Evolutionary conservation across 2,329 filamentous ascomycete genomes (phyloP).

Genomic region (Venturia asperata): DNA sequence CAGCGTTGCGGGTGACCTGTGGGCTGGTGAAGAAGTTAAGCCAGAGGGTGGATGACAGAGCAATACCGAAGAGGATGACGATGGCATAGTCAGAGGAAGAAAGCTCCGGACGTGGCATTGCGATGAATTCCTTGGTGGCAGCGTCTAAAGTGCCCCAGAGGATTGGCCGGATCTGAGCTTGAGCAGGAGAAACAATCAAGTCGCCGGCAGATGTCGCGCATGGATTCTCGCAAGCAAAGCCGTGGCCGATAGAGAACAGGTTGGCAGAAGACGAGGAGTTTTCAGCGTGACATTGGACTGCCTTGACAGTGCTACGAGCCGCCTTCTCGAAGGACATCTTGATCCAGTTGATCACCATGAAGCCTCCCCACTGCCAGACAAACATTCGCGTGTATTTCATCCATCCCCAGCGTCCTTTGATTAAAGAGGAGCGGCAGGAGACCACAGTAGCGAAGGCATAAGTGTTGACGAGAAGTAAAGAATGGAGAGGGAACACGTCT

Average conservation of each 20-base stretch:
- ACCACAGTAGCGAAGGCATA: constrained; percentile 16
- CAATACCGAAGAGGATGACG: constrained; percentile 16
- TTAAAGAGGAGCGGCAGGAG: constrained; percentile 5
- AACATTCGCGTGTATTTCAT: constrained; percentile 11
- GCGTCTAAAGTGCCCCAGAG: constrained; percentile 14
- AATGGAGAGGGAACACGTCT: constrained; percentile 14
- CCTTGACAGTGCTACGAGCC: constrained; percentile 1
- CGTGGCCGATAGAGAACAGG: constrained; percentile 15
- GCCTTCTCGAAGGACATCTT: constrained; percentile 15
- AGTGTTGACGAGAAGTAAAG: constrained; percentile 11
- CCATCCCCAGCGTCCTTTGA: constrained; percentile 13
- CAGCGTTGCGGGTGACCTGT: constrained; percentile 16
- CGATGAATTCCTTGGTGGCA: constrained; percentile 12
- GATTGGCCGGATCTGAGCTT: constrained; percentile 15
- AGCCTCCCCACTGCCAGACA: constrained; percentile 17
- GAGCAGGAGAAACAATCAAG: constrained; percentile 8
- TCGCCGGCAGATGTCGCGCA: constrained; percentile 4
- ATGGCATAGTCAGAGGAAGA: constrained; percentile 9
- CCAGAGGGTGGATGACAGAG: constrained; percentile 17
- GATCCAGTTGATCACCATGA: constrained; percentile 8
- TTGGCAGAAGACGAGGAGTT: constrained; percentile 8
- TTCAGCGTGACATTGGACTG: constrained; percentile 14
- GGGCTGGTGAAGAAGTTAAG: constrained; percentile 17
- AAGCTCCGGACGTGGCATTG: constrained; percentile 11
- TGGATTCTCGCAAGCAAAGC: constrained; percentile 17